These are phyloP conservation scores for Cystoisospora suis DNA, from an alignment of 169 alveolate genomes.

Conservation along the genomic window DNA sequence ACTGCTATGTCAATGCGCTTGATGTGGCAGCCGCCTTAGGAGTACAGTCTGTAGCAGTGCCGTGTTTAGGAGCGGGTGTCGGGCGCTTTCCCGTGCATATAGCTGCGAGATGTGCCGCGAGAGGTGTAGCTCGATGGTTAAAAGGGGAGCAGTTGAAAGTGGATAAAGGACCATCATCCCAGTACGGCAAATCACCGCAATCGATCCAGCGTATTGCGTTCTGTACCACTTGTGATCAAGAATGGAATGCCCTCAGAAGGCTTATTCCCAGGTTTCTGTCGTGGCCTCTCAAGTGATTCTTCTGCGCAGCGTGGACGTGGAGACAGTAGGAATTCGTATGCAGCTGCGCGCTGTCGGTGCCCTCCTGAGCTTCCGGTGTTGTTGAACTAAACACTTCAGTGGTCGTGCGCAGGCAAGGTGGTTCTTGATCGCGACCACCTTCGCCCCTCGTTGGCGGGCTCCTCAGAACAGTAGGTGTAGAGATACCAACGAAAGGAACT, in stretches of 20 bases:
- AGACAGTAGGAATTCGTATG: too few relatives aligned
- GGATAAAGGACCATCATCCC: not conserved
- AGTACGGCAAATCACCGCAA: not conserved
- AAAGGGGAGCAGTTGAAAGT: not conserved
- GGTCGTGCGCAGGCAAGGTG: too few relatives aligned
- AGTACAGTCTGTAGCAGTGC: slow-evolving; percentile 31
- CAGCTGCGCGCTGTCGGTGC: too few relatives aligned
- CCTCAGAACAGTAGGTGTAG: too few relatives aligned
- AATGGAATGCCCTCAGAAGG: slow-evolving; percentile 38
- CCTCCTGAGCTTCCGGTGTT: too few relatives aligned
- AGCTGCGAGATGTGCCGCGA: slow-evolving; percentile 40
- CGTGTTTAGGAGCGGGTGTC: slow-evolving; percentile 42
- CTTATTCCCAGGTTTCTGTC: slow-evolving; percentile 6
- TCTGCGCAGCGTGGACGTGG: too few relatives aligned
- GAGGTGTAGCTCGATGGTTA: slow-evolving; percentile 29
- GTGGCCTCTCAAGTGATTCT: too few relatives aligned
- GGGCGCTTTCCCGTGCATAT: slow-evolving; percentile 22
- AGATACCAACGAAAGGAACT: too few relatives aligned
- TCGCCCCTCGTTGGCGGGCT: too few relatives aligned
- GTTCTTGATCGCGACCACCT: too few relatives aligned
- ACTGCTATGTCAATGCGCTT: slow-evolving; percentile 26
- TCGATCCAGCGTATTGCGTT: not conserved
- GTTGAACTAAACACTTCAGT: too few relatives aligned
- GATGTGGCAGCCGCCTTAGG: slow-evolving; percentile 28
- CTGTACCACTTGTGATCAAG: slow-evolving; percentile 19